Evolutionary conservation across 192 early-diverging fungal genomes (phyloP).

Genomic region (Piromyces finnis): DNA sequence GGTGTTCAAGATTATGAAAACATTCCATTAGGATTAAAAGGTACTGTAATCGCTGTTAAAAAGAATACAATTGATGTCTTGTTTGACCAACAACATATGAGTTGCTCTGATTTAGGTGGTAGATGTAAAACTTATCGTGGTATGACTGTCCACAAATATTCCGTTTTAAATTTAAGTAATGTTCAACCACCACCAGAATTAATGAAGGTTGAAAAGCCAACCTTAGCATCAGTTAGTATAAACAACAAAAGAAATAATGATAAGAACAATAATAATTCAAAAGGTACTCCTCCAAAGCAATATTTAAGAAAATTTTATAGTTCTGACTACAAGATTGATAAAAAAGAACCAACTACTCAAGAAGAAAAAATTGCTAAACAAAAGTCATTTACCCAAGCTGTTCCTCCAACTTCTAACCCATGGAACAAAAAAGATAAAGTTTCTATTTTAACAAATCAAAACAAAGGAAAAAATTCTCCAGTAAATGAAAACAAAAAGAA

Average conservation of each 20-base stretch:
- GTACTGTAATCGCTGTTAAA: constrained; percentile 67
- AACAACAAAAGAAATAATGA: background rate
- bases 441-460: background rate
- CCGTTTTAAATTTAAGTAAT: constrained; percentile 54
- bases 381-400: background rate
- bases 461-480: background rate
- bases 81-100: constrained; percentile 69
- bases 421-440: background rate
- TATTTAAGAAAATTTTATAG: background rate
- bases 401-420: background rate
- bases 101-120: constrained; percentile 56
- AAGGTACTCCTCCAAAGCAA: background rate
- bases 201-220: background rate
- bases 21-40: constrained; percentile 64
- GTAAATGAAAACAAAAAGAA: background rate
- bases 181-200: constrained; percentile 21
- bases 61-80: constrained; percentile 66
- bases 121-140: constrained; percentile 61
- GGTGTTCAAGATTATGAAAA: constrained; percentile 47
- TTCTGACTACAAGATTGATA: background rate
- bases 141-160: constrained; percentile 34
- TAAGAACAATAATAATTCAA: background rate
- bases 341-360: background rate
- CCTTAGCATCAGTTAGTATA: background rate
- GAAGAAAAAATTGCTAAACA: background rate